Evolutionary conservation across 2,329 filamentous ascomycete species (phyloP).

Genomic region (Cladophialophora carrionii): DNA sequence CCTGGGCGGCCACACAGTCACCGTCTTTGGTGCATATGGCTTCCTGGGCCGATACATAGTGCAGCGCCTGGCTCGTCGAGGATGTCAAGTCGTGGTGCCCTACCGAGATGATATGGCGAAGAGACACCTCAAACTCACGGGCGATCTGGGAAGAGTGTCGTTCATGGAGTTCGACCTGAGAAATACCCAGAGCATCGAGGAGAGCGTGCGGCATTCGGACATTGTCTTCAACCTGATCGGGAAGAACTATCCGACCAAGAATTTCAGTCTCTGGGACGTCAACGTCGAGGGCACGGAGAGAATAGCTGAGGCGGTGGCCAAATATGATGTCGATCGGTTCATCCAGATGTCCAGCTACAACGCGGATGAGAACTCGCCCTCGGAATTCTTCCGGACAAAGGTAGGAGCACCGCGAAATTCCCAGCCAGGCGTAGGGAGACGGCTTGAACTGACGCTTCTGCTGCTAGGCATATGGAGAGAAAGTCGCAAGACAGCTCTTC

Average conservation of each 20-base stretch:
- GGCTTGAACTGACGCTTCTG: constrained; percentile 17
- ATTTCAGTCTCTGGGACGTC: constrained; percentile 90
- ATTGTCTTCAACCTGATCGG: constrained; percentile 96
- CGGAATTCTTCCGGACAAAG: constrained; percentile 92
- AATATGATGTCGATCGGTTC: constrained; percentile 96
- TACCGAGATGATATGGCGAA: constrained; percentile 98
- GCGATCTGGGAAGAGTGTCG: constrained; percentile 84
- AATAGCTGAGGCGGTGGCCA: constrained; percentile 90
- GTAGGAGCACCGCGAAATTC: constrained; percentile 48
- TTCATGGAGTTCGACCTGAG: constrained; percentile 94
- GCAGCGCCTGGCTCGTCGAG: constrained; percentile 87
- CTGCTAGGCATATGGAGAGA: constrained; percentile 72
- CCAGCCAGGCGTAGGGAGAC: constrained; percentile 5
- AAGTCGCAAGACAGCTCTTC: constrained; percentile 83
- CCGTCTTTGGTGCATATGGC: constrained; percentile 96
- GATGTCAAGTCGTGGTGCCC: constrained; percentile 91
- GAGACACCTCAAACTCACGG: constrained; percentile 93
- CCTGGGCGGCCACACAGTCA: constrained; percentile 83
- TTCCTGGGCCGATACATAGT: constrained; percentile 97
- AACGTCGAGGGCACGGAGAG: constrained; percentile 90
- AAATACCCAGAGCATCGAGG: constrained; percentile 94
- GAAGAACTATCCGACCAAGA: constrained; percentile 95
- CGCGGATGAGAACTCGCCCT: constrained; percentile 75
- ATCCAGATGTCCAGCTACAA: constrained; percentile 97
- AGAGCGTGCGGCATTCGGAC: constrained; percentile 94